Evolutionary conservation across 306 rosid genomes (phyloP).

Genomic region (Quercus dentata): DNA sequence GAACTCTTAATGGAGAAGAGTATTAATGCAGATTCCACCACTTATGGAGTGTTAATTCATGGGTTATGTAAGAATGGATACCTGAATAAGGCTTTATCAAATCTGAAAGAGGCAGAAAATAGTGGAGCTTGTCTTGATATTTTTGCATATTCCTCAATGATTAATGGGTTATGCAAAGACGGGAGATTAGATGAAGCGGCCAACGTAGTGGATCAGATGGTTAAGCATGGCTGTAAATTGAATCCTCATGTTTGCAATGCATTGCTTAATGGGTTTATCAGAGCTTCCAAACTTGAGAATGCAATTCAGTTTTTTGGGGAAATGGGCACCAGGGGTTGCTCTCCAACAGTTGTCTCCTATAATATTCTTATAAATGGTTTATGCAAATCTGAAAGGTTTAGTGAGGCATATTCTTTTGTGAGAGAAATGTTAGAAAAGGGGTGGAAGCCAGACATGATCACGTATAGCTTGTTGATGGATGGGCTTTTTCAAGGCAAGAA

Average conservation of each 20-base stretch:
- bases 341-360: constrained; percentile 69
- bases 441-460: constrained; percentile 72
- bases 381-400: constrained; percentile 60
- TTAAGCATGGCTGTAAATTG: constrained; percentile 40
- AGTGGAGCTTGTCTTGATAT: constrained; percentile 46
- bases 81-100: constrained; percentile 59
- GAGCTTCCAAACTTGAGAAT: constrained; percentile 55
- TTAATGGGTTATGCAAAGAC: constrained; percentile 61
- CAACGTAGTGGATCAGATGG: constrained; percentile 47
- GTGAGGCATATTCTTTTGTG: constrained; percentile 56
- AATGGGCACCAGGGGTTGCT: constrained; percentile 56
- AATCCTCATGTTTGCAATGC: constrained; percentile 71
- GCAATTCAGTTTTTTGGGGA: constrained; percentile 54
- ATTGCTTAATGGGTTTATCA: constrained; percentile 59
- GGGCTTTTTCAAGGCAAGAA: constrained; percentile 67
- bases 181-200: constrained; percentile 67
- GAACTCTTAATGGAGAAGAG: constrained; percentile 41
- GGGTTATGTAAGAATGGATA: constrained; percentile 80
- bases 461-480: constrained; percentile 67
- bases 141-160: constrained; percentile 69
- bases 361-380: constrained; percentile 80
- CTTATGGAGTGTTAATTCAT: constrained; percentile 63
- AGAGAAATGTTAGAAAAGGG: constrained; percentile 76
- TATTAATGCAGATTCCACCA: constrained; percentile 44
- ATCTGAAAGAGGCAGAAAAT: constrained; percentile 54